Evolutionary conservation across 805 yeast genomes (phyloP).

Genomic region (Lipomyces sp.): DNA sequence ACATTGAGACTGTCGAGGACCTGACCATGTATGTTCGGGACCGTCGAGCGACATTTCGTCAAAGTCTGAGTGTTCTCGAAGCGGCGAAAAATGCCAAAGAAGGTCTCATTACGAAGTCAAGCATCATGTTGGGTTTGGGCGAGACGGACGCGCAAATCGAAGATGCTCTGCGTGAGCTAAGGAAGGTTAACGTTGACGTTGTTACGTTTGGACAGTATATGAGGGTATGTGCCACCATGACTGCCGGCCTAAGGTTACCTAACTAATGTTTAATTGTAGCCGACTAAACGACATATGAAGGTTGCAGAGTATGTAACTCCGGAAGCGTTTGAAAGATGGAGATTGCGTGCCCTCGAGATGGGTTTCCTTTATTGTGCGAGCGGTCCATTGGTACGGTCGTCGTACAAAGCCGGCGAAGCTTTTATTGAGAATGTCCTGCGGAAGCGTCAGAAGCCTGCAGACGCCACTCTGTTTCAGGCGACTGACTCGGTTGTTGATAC

Average conservation of each 20-base stretch:
- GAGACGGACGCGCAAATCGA: constrained; percentile 89
- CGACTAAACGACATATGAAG: constrained; percentile 97
- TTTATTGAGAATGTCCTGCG: constrained; percentile 91
- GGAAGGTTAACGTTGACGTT: constrained; percentile 82
- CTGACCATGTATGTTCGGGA: constrained; percentile 95
- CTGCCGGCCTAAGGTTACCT: background rate
- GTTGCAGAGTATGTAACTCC: constrained; percentile 95
- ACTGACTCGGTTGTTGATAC: constrained; percentile 7
- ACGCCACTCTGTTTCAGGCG: background rate
- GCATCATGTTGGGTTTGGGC: constrained; percentile 95
- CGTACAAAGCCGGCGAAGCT: constrained; percentile 98
- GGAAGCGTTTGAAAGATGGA: constrained; percentile 94
- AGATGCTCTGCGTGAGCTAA: constrained; percentile 74
- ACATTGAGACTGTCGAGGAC: constrained; percentile 93
- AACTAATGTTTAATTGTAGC: constrained; percentile 69
- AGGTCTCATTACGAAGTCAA: constrained; percentile 83
- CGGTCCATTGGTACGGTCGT: constrained; percentile 95
- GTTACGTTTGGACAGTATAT: constrained; percentile 95
- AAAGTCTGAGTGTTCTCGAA: constrained; percentile 74
- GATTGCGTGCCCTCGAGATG: constrained; percentile 75
- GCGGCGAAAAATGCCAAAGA: constrained; percentile 82
- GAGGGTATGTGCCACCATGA: constrained; percentile 17
- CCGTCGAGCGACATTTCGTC: constrained; percentile 93
- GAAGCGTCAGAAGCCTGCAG: constrained; percentile 54
- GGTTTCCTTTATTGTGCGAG: constrained; percentile 97